Evolutionary conservation across 192 early-diverging fungal genomes (phyloP).

Genomic region (Piromyces finnis): DNA sequence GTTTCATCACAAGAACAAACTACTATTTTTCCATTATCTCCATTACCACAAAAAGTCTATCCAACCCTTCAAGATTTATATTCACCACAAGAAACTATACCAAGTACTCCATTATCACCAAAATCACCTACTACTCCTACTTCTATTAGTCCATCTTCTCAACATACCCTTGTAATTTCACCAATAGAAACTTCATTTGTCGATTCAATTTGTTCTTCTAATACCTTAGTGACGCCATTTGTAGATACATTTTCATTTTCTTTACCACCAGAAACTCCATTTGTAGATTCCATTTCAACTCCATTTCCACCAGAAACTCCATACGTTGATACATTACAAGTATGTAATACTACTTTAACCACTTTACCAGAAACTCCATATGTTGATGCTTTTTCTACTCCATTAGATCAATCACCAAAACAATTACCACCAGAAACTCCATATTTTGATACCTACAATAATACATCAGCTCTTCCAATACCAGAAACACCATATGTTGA

Average conservation of each 20-base stretch:
- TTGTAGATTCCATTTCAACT: not conserved
- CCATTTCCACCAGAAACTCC: not conserved
- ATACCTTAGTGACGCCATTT: not conserved
- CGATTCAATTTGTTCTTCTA: not conserved
- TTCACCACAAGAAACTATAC: not conserved
- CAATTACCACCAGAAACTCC: not conserved
- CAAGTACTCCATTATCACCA: not conserved
- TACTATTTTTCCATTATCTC: not conserved
- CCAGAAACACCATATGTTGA: not conserved
- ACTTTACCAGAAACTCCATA: not conserved
- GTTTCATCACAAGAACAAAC: not conserved
- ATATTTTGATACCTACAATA: not conserved
- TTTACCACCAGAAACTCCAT: not conserved
- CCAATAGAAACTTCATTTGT: not conserved
- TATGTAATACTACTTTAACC: not conserved
- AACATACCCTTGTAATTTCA: not conserved
- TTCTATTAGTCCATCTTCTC: not conserved
- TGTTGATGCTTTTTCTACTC: not conserved
- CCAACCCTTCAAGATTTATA: not conserved
- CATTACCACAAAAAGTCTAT: not conserved
- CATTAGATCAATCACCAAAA: not conserved
- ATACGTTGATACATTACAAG: too few species aligned
- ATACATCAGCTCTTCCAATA: not conserved
- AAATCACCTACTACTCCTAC: not conserved
- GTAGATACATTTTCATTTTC: not conserved